phyloP scores from a whole-genome alignment of 2,329 filamentous ascomycete species.

The Alternaria metachromatica region DNA sequence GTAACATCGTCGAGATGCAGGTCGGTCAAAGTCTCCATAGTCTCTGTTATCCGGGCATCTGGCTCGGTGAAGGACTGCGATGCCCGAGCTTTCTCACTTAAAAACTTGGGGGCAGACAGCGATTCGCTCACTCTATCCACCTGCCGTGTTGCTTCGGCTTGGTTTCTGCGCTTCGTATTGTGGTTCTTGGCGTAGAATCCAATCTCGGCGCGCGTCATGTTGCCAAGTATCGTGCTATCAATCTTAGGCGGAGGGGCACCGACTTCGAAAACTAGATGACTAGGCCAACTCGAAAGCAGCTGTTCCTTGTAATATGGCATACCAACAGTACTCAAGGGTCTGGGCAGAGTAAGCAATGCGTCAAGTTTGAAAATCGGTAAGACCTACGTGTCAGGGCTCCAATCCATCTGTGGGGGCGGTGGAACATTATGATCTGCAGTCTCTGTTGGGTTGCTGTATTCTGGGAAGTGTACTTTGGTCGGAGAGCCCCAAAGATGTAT shows the following conservation, averaged over 20 bases:
- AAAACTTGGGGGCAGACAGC: slow-evolving; percentile 82
- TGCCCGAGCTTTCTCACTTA: slow-evolving; percentile 90
- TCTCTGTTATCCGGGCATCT: slow-evolving; percentile 52
- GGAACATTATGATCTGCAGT: slow-evolving; percentile 71
- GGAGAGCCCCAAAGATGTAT: slow-evolving; percentile 91
- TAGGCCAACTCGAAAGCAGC: slow-evolving; percentile 88
- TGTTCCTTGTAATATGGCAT: slow-evolving; percentile 93
- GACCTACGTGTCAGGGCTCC: slow-evolving; percentile 72
- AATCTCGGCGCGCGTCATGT: slow-evolving; percentile 74
- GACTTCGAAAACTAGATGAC: slow-evolving; percentile 81
- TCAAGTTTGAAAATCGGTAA: no score
- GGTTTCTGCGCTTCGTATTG: slow-evolving; percentile 76
- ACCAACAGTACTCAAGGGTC: slow-evolving; percentile 82
- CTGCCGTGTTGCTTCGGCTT: slow-evolving; percentile 78
- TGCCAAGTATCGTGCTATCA: slow-evolving; percentile 72
- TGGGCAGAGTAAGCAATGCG: slow-evolving; percentile 37
- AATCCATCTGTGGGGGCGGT: slow-evolving; percentile 67
- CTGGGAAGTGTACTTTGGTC: slow-evolving; percentile 83
- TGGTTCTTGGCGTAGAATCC: slow-evolving; percentile 81
- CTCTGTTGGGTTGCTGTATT: slow-evolving; percentile 76
- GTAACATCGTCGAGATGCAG: slow-evolving; percentile 73
- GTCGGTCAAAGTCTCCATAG: slow-evolving; percentile 71
- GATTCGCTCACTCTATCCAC: slow-evolving; percentile 65
- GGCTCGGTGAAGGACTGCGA: slow-evolving; percentile 42
- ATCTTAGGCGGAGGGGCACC: slow-evolving; percentile 80